phyloP scores from a whole-genome alignment of 106 monocot species.

The Gastrodia elata region DNA sequence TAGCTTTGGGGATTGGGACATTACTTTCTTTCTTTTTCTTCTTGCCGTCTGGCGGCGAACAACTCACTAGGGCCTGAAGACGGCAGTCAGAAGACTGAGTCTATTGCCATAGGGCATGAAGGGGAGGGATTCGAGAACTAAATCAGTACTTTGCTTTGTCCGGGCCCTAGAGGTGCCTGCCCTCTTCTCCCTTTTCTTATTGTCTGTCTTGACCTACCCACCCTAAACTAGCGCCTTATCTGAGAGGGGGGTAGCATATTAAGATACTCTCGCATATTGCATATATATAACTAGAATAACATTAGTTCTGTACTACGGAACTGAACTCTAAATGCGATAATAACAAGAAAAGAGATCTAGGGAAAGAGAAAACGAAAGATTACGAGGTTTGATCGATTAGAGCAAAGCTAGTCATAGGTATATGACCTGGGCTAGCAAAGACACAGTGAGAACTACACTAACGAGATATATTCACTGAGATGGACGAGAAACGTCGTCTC shows the following conservation, averaged over 20 bases:
- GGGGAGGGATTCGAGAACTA: too few relatives aligned
- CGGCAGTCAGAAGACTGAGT: too few relatives aligned
- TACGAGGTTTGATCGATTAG: neutral
- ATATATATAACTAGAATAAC: neutral
- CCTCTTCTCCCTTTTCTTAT: too few relatives aligned
- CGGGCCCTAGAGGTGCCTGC: too few relatives aligned
- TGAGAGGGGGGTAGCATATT: neutral
- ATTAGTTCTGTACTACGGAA: conserved; percentile 2
- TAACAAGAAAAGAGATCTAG: conserved; percentile 7
- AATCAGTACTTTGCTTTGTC: too few relatives aligned
- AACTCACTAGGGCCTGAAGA: too few relatives aligned
- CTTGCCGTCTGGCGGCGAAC: too few relatives aligned
- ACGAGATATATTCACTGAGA: neutral
- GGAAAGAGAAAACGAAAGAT: conserved; percentile 2
- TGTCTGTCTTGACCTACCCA: too few relatives aligned
- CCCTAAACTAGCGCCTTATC: conserved; percentile 1
- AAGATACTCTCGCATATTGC: conserved; percentile 1
- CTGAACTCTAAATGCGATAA: conserved; percentile 1
- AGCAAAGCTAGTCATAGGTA: conserved; percentile 2
- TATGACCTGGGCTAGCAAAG: conserved; percentile 1
- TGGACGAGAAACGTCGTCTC: conserved; percentile 5
- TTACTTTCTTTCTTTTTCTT: too few relatives aligned
- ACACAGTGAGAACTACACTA: conserved; percentile 6
- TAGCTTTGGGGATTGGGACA: too few relatives aligned
- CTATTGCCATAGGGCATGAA: too few relatives aligned